A percentile compares a stretch with the other conserved stretches of the same genome.
These are phyloP conservation scores for Termitomyces sp. DNA, from an alignment of 768 basidiomycete genomes.

Conservation along the genomic window DNA sequence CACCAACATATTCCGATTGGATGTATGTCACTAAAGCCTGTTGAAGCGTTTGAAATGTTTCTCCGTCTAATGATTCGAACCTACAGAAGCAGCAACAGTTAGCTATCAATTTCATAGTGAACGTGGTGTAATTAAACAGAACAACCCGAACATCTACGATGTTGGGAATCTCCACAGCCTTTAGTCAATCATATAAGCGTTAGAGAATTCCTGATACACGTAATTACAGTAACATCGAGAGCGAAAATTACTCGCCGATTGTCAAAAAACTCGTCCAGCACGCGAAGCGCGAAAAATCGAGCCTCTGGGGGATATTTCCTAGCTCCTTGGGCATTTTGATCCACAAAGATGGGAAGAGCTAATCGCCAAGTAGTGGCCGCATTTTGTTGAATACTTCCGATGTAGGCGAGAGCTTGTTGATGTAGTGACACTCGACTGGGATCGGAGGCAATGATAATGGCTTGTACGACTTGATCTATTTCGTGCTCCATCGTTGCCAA, in stretches of 20 bases:
- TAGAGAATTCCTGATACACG: neutral
- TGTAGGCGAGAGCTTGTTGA: constrained; percentile 83
- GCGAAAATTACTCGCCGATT: constrained; percentile 56
- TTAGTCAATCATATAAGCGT: neutral
- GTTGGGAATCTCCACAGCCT: neutral
- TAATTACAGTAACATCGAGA: constrained; percentile 9
- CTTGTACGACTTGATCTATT: constrained; percentile 75
- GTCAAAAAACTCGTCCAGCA: constrained; percentile 81
- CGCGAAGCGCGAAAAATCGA: constrained; percentile 76
- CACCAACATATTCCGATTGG: constrained; percentile 83
- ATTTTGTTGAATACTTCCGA: constrained; percentile 75
- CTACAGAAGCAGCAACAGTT: constrained; percentile 27
- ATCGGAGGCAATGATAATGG: constrained; percentile 86
- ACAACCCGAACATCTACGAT: neutral
- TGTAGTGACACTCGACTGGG: constrained; percentile 68
- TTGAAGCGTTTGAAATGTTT: constrained; percentile 68
- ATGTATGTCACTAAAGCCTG: constrained; percentile 80
- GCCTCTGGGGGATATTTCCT: constrained; percentile 70
- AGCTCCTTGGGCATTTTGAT: constrained; percentile 53
- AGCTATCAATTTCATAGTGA: neutral
- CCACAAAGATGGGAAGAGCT: constrained; percentile 72
- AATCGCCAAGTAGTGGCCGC: constrained; percentile 77
- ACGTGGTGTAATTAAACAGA: neutral
- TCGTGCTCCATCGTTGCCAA: constrained; percentile 61
- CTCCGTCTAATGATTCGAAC: constrained; percentile 66